A percentile compares a stretch with the other conserved stretches of the same genome.
Conservation (phyloP, 257 asterid species). For the Solanum raphanifolium region DNA sequence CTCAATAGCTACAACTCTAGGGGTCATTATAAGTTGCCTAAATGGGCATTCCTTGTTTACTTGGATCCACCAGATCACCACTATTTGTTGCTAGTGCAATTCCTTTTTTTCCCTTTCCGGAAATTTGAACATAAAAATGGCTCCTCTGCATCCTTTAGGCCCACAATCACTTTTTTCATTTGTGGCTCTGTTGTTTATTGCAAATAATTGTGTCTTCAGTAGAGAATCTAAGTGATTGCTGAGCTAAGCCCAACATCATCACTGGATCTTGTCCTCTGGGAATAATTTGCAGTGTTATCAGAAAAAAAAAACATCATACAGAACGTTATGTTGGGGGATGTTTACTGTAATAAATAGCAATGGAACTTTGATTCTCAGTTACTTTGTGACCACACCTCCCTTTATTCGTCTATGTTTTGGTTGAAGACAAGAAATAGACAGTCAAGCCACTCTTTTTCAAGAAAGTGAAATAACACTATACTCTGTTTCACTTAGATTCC, state of each 20-base stretch:
- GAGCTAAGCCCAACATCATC: not conserved
- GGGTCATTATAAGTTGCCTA: not conserved
- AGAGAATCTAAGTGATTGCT: not conserved
- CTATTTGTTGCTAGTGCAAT: not conserved
- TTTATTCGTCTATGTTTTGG: not conserved
- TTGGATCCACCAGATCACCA: not conserved
- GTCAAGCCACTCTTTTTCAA: constrained; percentile 15
- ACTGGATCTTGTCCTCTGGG: not conserved
- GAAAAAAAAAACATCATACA: not conserved
- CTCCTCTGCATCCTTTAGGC: not conserved
- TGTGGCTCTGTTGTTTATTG: not conserved
- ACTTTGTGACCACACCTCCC: not conserved
- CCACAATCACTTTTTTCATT: not conserved
- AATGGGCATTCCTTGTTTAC: not conserved
- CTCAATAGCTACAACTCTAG: not conserved
- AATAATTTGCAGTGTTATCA: not conserved
- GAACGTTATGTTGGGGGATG: not conserved
- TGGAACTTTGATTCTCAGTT: not conserved
- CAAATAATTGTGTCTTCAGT: not conserved
- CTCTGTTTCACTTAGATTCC: constrained; percentile 41
- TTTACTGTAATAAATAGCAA: not conserved
- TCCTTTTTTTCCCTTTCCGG: not conserved
- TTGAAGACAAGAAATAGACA: constrained; percentile 17
- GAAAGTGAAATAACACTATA: constrained; percentile 34
- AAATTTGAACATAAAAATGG: not conserved